A percentile compares a stretch with the other conserved stretches of the same genome.
phyloP scores from a whole-genome alignment of 768 basidiomycete genomes.

The Rhodotorula toruloides region DNA sequence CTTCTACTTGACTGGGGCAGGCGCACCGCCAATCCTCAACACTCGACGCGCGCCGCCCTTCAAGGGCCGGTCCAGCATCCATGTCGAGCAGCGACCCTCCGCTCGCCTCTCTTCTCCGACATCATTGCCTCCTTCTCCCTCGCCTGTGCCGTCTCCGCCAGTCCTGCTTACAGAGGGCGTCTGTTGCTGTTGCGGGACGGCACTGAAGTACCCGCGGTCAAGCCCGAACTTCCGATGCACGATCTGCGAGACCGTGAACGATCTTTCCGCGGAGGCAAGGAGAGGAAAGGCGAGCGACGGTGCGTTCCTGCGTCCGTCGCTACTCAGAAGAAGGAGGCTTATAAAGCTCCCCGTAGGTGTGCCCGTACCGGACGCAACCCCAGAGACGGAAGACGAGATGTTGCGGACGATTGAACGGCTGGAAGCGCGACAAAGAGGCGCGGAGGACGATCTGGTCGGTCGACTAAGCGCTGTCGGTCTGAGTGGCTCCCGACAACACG shows the following conservation, averaged over 20 bases:
- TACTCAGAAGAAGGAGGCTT: too few relatives aligned
- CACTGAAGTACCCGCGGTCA: constrained; percentile 5
- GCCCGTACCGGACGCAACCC: neutral
- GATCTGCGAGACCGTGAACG: constrained; percentile 15
- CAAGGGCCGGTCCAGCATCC: neutral
- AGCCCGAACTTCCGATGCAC: constrained; percentile 8
- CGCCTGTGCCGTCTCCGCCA: neutral
- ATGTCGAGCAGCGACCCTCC: too few relatives aligned
- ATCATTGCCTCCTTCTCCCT: neutral
- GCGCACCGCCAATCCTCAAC: constrained; percentile 1
- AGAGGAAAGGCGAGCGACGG: neutral
- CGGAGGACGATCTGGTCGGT: constrained; percentile 6
- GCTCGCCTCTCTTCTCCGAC: neutral
- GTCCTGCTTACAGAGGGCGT: constrained; percentile 1
- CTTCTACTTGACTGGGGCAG: constrained; percentile 15
- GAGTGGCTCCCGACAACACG: too few relatives aligned
- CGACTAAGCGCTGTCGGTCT: neutral
- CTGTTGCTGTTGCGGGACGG: constrained; percentile 24
- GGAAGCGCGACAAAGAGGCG: neutral
- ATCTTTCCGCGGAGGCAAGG: neutral
- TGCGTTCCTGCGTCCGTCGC: neutral
- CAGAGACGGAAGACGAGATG: neutral
- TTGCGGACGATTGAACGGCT: neutral
- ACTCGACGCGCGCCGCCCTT: constrained; percentile 8
- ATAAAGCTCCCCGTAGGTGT: neutral